These are phyloP conservation scores for Rhynchosporium secalis DNA, from an alignment of 2,329 filamentous ascomycete genomes.

Conservation along the genomic window DNA sequence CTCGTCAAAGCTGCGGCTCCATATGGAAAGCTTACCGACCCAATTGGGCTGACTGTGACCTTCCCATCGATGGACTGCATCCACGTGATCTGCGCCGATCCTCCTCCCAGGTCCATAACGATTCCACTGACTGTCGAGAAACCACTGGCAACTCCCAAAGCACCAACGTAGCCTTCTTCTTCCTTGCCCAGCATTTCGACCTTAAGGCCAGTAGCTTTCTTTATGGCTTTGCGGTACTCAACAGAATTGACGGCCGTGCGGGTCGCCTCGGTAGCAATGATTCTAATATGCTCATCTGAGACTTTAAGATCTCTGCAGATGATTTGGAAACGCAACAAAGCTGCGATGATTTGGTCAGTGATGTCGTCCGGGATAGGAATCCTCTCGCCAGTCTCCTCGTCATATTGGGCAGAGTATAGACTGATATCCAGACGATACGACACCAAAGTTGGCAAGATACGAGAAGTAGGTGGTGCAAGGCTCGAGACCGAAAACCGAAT, in stretches of 20 bases:
- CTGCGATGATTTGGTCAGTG: slow-evolving; percentile 52
- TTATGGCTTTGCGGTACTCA: slow-evolving; percentile 54
- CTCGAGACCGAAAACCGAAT: slow-evolving; percentile 70
- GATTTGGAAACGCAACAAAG: slow-evolving; percentile 56
- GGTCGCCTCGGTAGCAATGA: slow-evolving; percentile 68
- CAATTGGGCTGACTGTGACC: slow-evolving; percentile 52
- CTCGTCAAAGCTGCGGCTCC: slow-evolving; percentile 66
- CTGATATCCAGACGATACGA: slow-evolving; percentile 61
- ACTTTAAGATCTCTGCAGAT: slow-evolving; percentile 60
- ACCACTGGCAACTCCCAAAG: slow-evolving; percentile 65
- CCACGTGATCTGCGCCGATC: slow-evolving; percentile 70
- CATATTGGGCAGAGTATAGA: slow-evolving; percentile 63
- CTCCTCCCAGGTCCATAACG: slow-evolving; percentile 72
- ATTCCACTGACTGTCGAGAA: slow-evolving; percentile 61
- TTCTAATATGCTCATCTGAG: slow-evolving; percentile 51
- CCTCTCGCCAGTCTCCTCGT: slow-evolving; percentile 42
- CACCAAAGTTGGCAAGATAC: slow-evolving; percentile 59
- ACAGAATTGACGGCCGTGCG: slow-evolving; percentile 60
- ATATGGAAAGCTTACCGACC: slow-evolving; percentile 67
- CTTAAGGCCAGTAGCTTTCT: slow-evolving; percentile 56
- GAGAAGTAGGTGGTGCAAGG: slow-evolving; percentile 55
- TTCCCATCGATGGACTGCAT: slow-evolving; percentile 53
- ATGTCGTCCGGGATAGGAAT: slow-evolving; percentile 54
- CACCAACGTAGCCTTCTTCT: slow-evolving; percentile 65
- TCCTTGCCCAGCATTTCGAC: slow-evolving; percentile 64